Conservation (phyloP, 1,139 yeast genomes). For the Candida tunisiensis region DNA sequence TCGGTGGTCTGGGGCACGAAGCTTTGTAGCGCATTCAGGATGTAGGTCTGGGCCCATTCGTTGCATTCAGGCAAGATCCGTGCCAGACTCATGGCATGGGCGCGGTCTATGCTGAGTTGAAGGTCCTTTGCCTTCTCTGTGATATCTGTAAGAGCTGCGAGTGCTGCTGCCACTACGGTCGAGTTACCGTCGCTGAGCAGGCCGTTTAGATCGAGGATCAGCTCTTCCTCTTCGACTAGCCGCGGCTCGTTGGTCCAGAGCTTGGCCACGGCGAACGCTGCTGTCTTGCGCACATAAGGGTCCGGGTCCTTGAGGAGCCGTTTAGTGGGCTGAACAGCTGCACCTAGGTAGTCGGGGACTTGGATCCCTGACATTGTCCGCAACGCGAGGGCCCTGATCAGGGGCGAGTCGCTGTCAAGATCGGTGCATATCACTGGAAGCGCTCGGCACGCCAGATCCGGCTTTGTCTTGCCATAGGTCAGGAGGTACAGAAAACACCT, state of each 20-base stretch:
- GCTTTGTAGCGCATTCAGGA: constrained; percentile 51
- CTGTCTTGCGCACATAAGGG: constrained; percentile 48
- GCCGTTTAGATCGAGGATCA: constrained; percentile 41
- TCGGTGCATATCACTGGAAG: constrained; percentile 42
- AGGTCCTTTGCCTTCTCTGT: constrained; percentile 38
- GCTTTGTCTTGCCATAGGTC: constrained; percentile 42
- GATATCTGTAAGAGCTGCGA: constrained; percentile 51
- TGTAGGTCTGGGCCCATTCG: constrained; percentile 69
- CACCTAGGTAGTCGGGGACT: constrained; percentile 32
- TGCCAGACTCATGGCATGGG: constrained; percentile 38
- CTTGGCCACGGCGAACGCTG: constrained; percentile 55
- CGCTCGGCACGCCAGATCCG: constrained; percentile 37
- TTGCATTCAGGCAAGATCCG: constrained; percentile 35
- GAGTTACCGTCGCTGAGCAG: constrained; percentile 38
- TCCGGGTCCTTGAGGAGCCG: constrained; percentile 32
- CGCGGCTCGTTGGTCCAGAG: constrained; percentile 41
- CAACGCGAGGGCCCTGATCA: constrained; percentile 37
- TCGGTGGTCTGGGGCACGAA: constrained; percentile 53
- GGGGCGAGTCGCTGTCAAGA: constrained; percentile 24
- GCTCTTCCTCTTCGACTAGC: constrained; percentile 26
- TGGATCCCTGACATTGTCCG: constrained; percentile 49
- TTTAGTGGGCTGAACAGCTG: constrained; percentile 23
- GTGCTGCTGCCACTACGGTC: constrained; percentile 52
- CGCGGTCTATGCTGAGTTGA: constrained; percentile 36
- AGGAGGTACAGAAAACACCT: constrained; percentile 34